Evolutionary conservation across 345 rosid species (phyloP).

Genomic region (Hibiscus syriacus): DNA sequence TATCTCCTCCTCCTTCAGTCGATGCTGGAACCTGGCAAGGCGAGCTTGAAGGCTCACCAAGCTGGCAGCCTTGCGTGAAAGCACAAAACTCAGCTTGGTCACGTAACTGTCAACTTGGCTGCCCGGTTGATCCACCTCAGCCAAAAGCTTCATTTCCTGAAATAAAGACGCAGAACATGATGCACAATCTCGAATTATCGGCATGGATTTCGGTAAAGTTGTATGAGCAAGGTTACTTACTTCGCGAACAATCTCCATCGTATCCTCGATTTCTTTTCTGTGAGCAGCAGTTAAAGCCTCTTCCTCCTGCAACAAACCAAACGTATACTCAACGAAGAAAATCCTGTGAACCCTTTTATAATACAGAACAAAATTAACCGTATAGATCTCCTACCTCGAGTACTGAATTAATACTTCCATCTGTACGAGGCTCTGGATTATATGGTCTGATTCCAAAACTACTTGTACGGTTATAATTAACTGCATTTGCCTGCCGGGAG

Average conservation of each 20-base stretch:
- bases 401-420: constrained; percentile 64
- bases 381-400: constrained; percentile 55
- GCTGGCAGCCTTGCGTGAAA: constrained; percentile 94
- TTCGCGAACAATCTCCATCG: constrained; percentile 96
- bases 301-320: constrained; percentile 54
- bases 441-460: constrained; percentile 34
- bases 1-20: constrained; percentile 86
- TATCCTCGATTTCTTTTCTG: constrained; percentile 93
- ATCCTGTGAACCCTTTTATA: neutral
- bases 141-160: constrained; percentile 94
- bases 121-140: constrained; percentile 91
- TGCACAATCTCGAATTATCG: neutral
- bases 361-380: neutral
- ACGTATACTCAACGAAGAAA: constrained; percentile 3
- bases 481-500: constrained; percentile 35
- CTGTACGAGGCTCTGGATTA: constrained; percentile 48
- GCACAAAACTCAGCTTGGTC: constrained; percentile 79
- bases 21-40: constrained; percentile 93
- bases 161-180: neutral
- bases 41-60: constrained; percentile 90
- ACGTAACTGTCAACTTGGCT: constrained; percentile 90
- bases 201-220: neutral
- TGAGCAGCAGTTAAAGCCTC: constrained; percentile 86
- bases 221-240: constrained; percentile 30
- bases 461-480: constrained; percentile 31